Evolutionary conservation across 495 filamentous ascomycete genomes (phyloP).

Genomic region (Penicillium lividum): DNA sequence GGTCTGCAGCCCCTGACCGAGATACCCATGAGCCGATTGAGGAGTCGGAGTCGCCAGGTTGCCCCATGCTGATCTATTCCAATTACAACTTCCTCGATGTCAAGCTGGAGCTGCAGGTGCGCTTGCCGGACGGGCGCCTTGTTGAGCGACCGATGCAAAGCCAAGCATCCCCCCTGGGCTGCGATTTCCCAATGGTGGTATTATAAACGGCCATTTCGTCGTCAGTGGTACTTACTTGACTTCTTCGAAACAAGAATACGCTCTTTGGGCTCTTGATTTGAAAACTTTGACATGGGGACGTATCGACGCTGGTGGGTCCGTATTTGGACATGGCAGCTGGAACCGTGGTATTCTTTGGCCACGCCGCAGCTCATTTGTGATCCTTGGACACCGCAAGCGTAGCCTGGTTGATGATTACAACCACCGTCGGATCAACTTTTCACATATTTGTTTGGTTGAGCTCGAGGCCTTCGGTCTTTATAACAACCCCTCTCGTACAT

Average conservation of each 20-base stretch:
- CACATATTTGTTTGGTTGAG: conserved; percentile 93
- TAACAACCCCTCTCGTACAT: conserved; percentile 81
- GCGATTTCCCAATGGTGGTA: conserved; percentile 90
- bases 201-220: conserved; percentile 93
- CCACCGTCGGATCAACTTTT: conserved; percentile 95
- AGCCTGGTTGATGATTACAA: conserved; percentile 98
- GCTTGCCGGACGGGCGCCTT: conserved; percentile 79
- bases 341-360: conserved; percentile 93
- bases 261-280: conserved; percentile 92
- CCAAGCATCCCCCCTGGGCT: conserved; percentile 81
- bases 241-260: conserved; percentile 97
- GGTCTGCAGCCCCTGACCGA: conserved; percentile 45
- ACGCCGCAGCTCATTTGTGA: conserved; percentile 88
- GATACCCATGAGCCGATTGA: conserved; percentile 40
- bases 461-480: conserved; percentile 96
- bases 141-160: conserved; percentile 87
- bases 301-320: conserved; percentile 91
- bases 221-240: conserved; percentile 97
- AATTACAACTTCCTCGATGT: conserved; percentile 99
- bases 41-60: conserved; percentile 54
- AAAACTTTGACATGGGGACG: conserved; percentile 87
- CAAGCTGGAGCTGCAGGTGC: conserved; percentile 89
- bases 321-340: conserved; percentile 96
- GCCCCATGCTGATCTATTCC: conserved; percentile 95
- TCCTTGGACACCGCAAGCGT: conserved; percentile 87